phyloP scores from a whole-genome alignment of 352 stramenopile species.

The Phytophthora foliorum region DNA sequence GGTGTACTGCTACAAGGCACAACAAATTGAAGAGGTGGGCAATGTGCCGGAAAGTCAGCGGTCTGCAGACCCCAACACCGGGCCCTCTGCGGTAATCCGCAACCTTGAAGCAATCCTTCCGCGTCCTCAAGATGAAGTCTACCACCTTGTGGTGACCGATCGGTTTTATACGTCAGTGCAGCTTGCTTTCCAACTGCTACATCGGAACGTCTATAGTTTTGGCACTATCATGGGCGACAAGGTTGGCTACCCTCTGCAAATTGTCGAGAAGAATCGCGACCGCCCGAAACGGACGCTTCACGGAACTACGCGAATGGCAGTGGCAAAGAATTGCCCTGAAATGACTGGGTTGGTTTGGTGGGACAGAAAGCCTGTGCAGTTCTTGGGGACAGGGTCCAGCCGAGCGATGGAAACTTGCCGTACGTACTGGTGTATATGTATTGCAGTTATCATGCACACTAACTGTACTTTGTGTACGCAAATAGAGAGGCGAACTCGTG shows the following conservation, averaged over 20 bases:
- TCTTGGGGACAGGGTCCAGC: neutral
- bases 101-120: constrained; percentile 18
- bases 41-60: neutral
- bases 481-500: neutral
- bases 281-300: neutral
- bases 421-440: neutral
- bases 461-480: neutral
- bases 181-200: constrained; percentile 23
- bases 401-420: constrained; percentile 1
- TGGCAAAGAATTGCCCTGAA: constrained; percentile 1
- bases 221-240: constrained; percentile 16
- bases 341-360: constrained; percentile 17
- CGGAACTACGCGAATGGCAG: too few relatives aligned
- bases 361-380: constrained; percentile 9
- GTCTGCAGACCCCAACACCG: constrained; percentile 16
- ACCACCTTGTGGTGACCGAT: constrained; percentile 20
- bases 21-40: constrained; percentile 7
- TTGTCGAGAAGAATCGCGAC: constrained; percentile 10
- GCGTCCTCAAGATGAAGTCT: neutral
- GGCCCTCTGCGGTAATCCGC: constrained; percentile 11
- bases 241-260: neutral
- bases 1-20: constrained; percentile 12
- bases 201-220: constrained; percentile 21
- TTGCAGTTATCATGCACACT: neutral
- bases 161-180: constrained; percentile 33